These are phyloP conservation scores for Emiliania huxleyi DNA, from an alignment of 78 protist species.

Conservation along the genomic window DNA sequence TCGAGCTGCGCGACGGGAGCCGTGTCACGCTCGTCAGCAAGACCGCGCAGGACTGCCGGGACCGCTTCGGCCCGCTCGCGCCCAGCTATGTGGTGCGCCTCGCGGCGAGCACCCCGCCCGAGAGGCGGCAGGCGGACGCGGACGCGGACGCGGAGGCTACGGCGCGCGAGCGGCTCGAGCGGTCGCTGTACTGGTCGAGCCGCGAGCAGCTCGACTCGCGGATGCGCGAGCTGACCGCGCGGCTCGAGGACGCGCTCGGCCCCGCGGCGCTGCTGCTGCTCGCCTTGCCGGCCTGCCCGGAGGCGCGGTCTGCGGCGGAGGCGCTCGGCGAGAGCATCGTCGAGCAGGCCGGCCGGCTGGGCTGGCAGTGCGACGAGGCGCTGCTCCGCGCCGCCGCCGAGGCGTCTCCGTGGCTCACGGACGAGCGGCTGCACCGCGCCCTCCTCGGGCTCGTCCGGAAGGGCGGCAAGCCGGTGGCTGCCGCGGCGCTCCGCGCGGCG, in stretches of 20 bases:
- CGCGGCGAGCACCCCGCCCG: background rate
- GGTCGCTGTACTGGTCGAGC: background rate
- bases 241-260: background rate
- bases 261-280: background rate
- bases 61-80: background rate
- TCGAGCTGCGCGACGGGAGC: background rate
- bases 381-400: background rate
- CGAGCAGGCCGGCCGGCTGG: background rate
- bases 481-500: too few relatives aligned
- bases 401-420: background rate
- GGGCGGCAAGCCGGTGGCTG: background rate
- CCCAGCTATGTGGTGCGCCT: background rate
- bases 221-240: background rate
- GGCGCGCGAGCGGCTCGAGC: background rate
- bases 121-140: background rate
- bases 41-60: background rate
- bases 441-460: background rate
- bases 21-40: background rate
- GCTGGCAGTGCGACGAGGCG: background rate
- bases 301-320: background rate
- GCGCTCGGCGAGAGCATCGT: background rate
- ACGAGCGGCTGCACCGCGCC: background rate
- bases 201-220: background rate
- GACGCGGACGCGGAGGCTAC: background rate
- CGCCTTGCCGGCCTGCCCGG: background rate